Evolutionary conservation across 805 yeast species (phyloP).

Genomic region (Wickerhamomyces sydowiorum): DNA sequence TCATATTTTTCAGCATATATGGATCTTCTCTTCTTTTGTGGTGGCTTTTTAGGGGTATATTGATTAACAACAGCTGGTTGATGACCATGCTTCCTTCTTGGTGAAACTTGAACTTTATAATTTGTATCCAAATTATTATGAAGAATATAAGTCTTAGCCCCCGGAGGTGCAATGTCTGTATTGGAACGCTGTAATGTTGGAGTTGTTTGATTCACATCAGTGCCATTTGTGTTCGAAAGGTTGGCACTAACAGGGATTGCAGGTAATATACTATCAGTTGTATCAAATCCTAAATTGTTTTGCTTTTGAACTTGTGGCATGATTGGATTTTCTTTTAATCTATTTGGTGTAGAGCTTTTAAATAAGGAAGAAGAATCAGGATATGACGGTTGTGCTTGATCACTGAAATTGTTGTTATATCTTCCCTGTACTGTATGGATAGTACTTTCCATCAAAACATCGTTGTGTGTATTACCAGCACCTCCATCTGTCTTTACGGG

Average conservation of each 20-base stretch:
- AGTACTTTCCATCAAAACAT: slow-evolving; percentile 17
- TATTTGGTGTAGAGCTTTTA: background rate
- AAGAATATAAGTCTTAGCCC: slow-evolving; percentile 14
- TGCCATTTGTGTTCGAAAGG: slow-evolving; percentile 19
- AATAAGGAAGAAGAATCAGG: background rate
- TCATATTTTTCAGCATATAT: slow-evolving; percentile 20
- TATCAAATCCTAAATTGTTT: slow-evolving; percentile 18
- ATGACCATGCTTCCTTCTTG: slow-evolving; percentile 9
- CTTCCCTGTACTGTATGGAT: slow-evolving; percentile 13
- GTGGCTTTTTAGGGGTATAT: slow-evolving; percentile 16
- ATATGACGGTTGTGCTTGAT: background rate
- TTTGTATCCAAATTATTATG: slow-evolving; percentile 18
- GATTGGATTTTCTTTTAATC: slow-evolving; percentile 17
- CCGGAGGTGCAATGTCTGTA: slow-evolving; percentile 2
- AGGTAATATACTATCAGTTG: slow-evolving; percentile 22
- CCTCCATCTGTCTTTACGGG: slow-evolving; percentile 17
- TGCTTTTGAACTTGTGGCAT: slow-evolving; percentile 17
- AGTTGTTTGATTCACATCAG: slow-evolving; percentile 22
- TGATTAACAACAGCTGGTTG: slow-evolving; percentile 13
- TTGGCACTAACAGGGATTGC: slow-evolving; percentile 19
- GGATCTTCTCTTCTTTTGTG: slow-evolving; percentile 19
- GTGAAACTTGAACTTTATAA: slow-evolving; percentile 21
- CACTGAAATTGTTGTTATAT: slow-evolving; percentile 6
- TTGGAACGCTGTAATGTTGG: slow-evolving; percentile 16
- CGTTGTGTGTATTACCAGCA: slow-evolving; percentile 2